These are phyloP conservation scores for Fallopia convolvulus DNA, from an alignment of 148 eudicot species.

Conservation along the genomic window DNA sequence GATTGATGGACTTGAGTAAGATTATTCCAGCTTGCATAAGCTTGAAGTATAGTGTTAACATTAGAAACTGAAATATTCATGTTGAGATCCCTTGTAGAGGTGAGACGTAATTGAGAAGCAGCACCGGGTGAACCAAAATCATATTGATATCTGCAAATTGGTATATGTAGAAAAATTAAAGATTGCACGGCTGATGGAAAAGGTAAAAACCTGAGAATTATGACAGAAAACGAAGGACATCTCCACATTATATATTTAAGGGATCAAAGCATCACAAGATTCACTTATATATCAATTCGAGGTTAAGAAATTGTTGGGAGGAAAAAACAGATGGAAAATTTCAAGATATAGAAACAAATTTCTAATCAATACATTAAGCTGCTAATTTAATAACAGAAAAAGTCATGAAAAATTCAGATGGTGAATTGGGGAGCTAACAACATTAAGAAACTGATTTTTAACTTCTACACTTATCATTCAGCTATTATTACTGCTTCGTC, in stretches of 20 bases:
- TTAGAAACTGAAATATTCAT: conserved; percentile 81
- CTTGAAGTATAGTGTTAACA: conserved; percentile 87
- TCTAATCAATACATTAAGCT: background rate
- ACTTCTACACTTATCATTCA: background rate
- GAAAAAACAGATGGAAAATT: background rate
- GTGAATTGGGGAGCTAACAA: too few species aligned
- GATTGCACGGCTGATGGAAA: background rate
- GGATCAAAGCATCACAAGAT: background rate
- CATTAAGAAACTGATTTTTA: background rate
- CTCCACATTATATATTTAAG: background rate
- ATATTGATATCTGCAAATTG: conserved; percentile 67
- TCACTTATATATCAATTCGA: background rate
- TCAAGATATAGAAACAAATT: background rate
- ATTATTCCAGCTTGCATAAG: conserved; percentile 97
- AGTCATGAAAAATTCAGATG: too few species aligned
- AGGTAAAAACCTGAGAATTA: background rate
- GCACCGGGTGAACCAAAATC: conserved; percentile 68
- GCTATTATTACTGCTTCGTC: background rate
- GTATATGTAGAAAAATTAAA: background rate
- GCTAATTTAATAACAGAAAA: too few species aligned
- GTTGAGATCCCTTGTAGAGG: conserved; percentile 75
- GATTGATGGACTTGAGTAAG: conserved; percentile 59
- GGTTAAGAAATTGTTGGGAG: background rate
- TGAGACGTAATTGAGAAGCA: conserved; percentile 86
- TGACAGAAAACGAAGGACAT: background rate